A percentile compares a stretch with the other conserved stretches of the same genome.
These are phyloP conservation scores for Chaetoceros tenuissimus DNA, from an alignment of 108 stramenopile genomes.

Conservation along the genomic window DNA sequence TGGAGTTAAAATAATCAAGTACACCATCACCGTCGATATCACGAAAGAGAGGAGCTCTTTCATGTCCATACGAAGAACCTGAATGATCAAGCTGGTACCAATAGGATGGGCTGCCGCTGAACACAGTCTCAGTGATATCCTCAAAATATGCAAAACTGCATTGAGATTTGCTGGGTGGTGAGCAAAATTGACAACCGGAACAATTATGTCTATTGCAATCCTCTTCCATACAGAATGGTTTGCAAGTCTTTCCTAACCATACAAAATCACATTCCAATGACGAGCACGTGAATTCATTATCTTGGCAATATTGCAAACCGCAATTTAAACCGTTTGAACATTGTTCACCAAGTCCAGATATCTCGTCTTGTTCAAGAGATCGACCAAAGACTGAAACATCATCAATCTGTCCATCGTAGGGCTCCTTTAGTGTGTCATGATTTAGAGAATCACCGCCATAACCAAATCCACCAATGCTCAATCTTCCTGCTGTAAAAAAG, in stretches of 20 bases:
- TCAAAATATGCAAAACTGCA: background rate
- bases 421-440: background rate
- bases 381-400: no score
- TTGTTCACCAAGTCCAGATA: no score
- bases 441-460: background rate
- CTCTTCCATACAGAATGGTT: background rate
- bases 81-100: background rate
- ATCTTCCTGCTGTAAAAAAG: background rate
- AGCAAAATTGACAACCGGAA: background rate
- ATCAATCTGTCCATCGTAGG: slow-evolving; percentile 5
- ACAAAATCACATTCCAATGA: no score
- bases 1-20: slow-evolving; percentile 17
- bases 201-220: background rate
- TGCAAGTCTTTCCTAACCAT: no score
- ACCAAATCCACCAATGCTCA: slow-evolving; percentile 3
- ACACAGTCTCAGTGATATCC: background rate
- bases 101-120: background rate
- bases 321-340: no score
- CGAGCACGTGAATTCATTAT: no score
- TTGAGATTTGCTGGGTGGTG: background rate
- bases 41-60: slow-evolving; percentile 11
- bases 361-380: no score
- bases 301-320: no score
- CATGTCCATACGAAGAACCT: slow-evolving; percentile 11
- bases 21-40: slow-evolving; percentile 27